Evolutionary conservation across 768 basidiomycete species (phyloP), one percentile per base, ranked within the genome.

Genomic region (Pleurotus salmoneostramineus): DNA sequence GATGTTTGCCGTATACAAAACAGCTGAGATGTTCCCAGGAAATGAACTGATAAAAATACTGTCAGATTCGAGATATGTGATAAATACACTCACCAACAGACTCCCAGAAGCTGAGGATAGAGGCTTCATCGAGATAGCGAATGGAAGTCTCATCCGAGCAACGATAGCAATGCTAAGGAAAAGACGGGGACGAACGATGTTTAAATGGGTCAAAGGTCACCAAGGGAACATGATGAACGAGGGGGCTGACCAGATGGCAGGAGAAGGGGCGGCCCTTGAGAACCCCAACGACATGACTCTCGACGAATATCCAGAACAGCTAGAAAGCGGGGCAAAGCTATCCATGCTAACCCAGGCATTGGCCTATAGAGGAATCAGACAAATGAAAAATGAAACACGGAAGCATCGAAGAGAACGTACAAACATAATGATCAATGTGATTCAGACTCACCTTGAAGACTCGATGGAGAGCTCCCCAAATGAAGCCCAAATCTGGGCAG

Each of bases 271-370:
- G 6, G 58, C 62, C 0, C 31, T 32, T 1, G 61, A 65, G 15
- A 17, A 45, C 0, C 8, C 14, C 21, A 4, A 3, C 27, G 56
- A 62, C n/a, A 46, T 42, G 0, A 12, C 58, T 61, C 42, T 51
- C 61, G 0, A 21, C n/a, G 12, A 45, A 63, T 5, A 45, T 50
- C 7, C 47, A 17, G 34, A 33, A 0, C 34, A 57, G 6, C 32
- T 7, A 1, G 5, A 60, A 2, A 10, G 21, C 1, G 67, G 67
- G 0, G 66, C 64, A 0, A 64, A 64, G 33, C 61, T 67, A 3
- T 31, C 50, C 0, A 45, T 31, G 2, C 54, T 68, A 46, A 64
- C 65, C 0, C 67, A 66, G 47, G 36, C 61, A 3, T 48, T 61
- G 3, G 61, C 59, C 0, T 67, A 66, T 45, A 58, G 48, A 46